Evolutionary conservation across 1,284 basidiomycete species (phyloP).

Genomic region (Mrakiaceae sp.): DNA sequence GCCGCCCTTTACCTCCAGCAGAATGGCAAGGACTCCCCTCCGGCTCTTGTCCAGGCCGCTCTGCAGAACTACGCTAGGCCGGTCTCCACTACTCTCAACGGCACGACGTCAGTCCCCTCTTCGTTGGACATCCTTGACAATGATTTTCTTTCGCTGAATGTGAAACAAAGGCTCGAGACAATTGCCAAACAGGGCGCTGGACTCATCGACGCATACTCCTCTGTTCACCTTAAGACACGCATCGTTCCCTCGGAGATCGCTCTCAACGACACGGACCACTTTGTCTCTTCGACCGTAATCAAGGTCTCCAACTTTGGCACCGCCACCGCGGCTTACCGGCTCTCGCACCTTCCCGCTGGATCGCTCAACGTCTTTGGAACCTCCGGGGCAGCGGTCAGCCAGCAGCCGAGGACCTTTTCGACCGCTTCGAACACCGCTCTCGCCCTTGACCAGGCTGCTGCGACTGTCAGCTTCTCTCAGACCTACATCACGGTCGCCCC

Average conservation of each 20-base stretch:
- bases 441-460: slow-evolving; percentile 39
- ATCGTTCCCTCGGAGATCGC: slow-evolving; percentile 50
- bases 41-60: slow-evolving; percentile 37
- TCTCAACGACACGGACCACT: slow-evolving; percentile 56
- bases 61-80: slow-evolving; percentile 50
- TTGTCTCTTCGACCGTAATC: neutral
- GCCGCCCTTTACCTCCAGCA: slow-evolving; percentile 51
- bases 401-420: neutral
- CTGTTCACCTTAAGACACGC: slow-evolving; percentile 45
- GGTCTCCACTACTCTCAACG: slow-evolving; percentile 42
- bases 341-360: slow-evolving; percentile 10
- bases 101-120: slow-evolving; percentile 30
- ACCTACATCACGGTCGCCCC: slow-evolving; percentile 32
- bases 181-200: slow-evolving; percentile 56
- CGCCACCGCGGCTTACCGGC: neutral
- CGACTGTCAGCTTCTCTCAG: slow-evolving; percentile 38
- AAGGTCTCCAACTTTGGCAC: slow-evolving; percentile 13
- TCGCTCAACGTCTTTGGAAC: too few relatives aligned
- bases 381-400: neutral
- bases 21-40: slow-evolving; percentile 35
- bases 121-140: too few relatives aligned
- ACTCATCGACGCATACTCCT: slow-evolving; percentile 51
- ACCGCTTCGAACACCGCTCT: slow-evolving; percentile 33
- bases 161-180: slow-evolving; percentile 40
- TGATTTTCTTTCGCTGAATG: too few relatives aligned